Evolutionary conservation across 2,329 filamentous ascomycete genomes (phyloP).

Genomic region (Massarina eburnea): DNA sequence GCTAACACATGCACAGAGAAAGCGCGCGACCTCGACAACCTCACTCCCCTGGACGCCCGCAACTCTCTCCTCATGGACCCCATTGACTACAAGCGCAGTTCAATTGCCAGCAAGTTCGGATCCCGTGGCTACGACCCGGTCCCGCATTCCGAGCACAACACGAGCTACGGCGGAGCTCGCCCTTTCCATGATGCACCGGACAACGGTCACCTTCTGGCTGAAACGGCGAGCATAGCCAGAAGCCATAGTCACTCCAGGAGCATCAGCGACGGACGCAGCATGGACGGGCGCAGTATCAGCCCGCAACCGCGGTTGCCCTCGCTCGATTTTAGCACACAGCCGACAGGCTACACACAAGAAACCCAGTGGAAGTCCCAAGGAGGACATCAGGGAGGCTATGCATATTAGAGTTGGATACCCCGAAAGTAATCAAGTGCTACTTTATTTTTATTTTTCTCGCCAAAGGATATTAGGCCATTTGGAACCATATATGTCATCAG

Average conservation of each 20-base stretch:
- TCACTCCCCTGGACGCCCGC: conserved; percentile 84
- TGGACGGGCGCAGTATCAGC: no score
- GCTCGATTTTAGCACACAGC: conserved; percentile 25
- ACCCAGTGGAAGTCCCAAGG: conserved; percentile 30
- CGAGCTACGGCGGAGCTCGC: conserved; percentile 27
- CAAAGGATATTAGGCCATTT: neutral
- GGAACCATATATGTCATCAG: neutral
- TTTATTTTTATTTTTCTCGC: conserved; percentile 19
- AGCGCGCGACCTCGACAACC: conserved; percentile 73
- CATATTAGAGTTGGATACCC: conserved; percentile 24
- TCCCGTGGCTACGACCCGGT: conserved; percentile 40
- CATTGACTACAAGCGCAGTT: conserved; percentile 46
- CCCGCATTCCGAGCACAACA: conserved; percentile 39
- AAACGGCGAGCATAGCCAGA: conserved; percentile 38
- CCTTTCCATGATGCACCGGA: conserved; percentile 22
- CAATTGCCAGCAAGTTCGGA: conserved; percentile 32
- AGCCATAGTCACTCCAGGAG: conserved; percentile 25
- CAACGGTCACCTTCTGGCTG: conserved; percentile 35
- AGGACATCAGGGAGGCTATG: conserved; percentile 22
- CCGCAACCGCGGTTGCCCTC: conserved; percentile 35
- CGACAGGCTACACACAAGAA: conserved; percentile 21
- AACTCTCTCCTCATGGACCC: conserved; percentile 80
- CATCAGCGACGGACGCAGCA: conserved; percentile 23
- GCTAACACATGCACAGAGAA: conserved; percentile 63
- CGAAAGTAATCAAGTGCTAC: conserved; percentile 20